Evolutionary conservation across 345 rosid species (phyloP).

Genomic region (Dimocarpus longan): DNA sequence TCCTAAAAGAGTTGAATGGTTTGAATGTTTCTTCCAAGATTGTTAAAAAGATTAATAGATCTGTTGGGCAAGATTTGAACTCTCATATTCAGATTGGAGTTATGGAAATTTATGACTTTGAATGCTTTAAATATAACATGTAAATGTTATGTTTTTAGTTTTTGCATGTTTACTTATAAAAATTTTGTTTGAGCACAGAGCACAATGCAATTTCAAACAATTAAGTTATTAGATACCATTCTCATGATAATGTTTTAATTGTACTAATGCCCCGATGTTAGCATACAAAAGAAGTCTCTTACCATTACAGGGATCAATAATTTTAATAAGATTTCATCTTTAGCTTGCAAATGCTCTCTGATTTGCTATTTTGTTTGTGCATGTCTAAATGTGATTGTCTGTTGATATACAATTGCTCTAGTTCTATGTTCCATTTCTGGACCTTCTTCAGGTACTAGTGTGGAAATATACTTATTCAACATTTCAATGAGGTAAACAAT

Average conservation of each 20-base stretch:
- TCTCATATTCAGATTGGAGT: too few species aligned
- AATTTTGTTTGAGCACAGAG: background rate
- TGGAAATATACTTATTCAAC: conserved; percentile 29
- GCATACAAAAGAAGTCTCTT: background rate
- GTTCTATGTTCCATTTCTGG: background rate
- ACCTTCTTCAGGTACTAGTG: background rate
- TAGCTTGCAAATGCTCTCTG: background rate
- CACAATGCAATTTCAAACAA: background rate
- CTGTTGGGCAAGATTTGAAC: too few species aligned
- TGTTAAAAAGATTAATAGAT: conserved; percentile 59
- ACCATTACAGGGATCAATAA: background rate
- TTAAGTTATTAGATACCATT: background rate
- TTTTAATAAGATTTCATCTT: background rate
- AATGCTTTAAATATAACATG: conserved; percentile 91
- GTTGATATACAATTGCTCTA: background rate
- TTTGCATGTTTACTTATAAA: background rate
- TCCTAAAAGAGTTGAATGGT: too few species aligned
- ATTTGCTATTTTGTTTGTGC: background rate
- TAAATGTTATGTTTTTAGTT: conserved; percentile 21
- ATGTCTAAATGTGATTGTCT: background rate
- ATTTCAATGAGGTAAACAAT: conserved; percentile 85
- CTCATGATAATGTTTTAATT: background rate
- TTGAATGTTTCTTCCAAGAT: too few species aligned
- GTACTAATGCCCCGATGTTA: background rate
- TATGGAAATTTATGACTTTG: conserved; percentile 29